Percentiles rank a stretch among this genome's conserved stretches.
Conservation (phyloP, 2,329 filamentous ascomycete species). For the Colletotrichum godetiae region DNA sequence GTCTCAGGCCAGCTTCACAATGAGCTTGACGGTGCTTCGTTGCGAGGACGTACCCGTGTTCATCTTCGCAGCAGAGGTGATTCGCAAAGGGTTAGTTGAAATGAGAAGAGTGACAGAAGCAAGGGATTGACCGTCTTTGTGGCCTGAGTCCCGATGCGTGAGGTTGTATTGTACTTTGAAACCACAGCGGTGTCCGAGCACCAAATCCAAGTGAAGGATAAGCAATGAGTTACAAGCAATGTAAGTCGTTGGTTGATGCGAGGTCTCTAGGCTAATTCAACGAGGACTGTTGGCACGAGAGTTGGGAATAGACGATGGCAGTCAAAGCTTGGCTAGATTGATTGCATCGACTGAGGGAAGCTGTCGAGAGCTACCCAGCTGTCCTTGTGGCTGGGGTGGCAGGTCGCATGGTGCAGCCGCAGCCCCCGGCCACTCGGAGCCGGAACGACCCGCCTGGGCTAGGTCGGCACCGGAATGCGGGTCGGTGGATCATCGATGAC, state of each 20-base stretch:
- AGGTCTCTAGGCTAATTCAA: background rate
- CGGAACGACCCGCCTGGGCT: constrained; percentile 13
- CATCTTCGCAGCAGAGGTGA: background rate
- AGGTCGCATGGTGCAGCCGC: background rate
- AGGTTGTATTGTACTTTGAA: background rate
- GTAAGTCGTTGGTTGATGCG: background rate
- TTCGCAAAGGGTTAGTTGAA: background rate
- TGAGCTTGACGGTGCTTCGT: no score
- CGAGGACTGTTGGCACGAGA: background rate
- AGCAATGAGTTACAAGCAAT: background rate
- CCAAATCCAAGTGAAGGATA: background rate
- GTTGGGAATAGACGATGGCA: background rate
- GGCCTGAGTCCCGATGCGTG: background rate
- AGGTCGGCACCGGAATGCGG: constrained; percentile 24
- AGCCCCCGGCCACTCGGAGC: constrained; percentile 14
- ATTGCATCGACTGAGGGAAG: background rate
- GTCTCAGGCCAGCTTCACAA: background rate
- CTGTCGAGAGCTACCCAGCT: background rate
- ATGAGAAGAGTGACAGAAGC: background rate
- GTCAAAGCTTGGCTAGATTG: background rate
- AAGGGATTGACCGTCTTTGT: background rate
- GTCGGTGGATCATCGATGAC: constrained; percentile 33
- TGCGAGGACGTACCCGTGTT: constrained; percentile 23
- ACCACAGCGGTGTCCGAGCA: background rate
- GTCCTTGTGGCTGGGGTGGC: background rate